Base-by-base conservation (phyloP, 2,329 filamentous ascomycete species). In the Fusarium bulbicola region DNA sequence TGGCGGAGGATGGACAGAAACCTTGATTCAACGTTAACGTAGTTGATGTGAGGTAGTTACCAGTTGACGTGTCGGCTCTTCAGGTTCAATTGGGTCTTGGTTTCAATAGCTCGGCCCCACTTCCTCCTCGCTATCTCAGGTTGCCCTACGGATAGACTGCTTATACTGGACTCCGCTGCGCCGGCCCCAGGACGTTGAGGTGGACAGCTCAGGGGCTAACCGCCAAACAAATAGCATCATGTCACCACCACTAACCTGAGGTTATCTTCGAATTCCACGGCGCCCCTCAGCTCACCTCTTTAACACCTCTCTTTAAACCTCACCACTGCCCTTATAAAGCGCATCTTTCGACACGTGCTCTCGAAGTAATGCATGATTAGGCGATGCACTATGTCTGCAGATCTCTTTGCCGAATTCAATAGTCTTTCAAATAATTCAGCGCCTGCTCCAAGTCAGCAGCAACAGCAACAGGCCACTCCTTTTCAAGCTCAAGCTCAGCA, bases 341-440 rank as follows among this genome's bases (percentile, higher is more conserved):
- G 50, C 52, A 36, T 56, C 69, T 58, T 53, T 63, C 73, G 59
- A 60, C 50, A 45, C 36, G 52, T 40, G 53, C 49, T 46, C 46
- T 40, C 42, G 34, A 65, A 61, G 62, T 58, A 59, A 73, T 72
- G 73, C 75, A 52, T 70, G 43, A 34, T 58, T 57, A 60, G 61
- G 56, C 59, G 57, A 63, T 70, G 47, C 66, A 79, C 40, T 68
- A 92, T 92, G 90, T 92, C 90, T 74, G 88, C 89, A 70, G 89
- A 92, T 80, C 86, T 92, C 64, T 90, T 92, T 77, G 90, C 89
- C 62, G 88, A 90, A 73, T 91, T 92, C 74, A 89, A 87, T 76
- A 84, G 82, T 75, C 82, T 85, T 73, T 84, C 86, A 59, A 81
- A 79, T 62, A 79, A 77, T 68, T 72, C 80, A 65, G 77, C 82